Base-by-base conservation (phyloP, 768 basidiomycete genomes). In the Suillus subalutaceus region DNA sequence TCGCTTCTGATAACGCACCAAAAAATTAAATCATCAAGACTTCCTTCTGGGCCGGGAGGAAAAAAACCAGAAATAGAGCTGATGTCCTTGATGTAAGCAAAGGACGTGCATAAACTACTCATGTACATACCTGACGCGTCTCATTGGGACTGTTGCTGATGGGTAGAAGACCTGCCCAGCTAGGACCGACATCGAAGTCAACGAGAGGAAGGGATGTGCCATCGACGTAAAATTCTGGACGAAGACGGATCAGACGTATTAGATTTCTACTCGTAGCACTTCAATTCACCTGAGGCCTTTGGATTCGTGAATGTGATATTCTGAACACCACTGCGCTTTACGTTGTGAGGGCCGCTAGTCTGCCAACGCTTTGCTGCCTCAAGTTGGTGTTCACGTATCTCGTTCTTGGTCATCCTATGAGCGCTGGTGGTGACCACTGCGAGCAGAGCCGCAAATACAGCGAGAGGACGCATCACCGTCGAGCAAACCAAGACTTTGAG, bases 11-110 rank as follows among this genome's bases (percentile, higher is more conserved):
- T 40, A 6, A 50, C 65, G 60, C 70, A 89, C 91, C 90, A 92
- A 74, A 92, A 90, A 41, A 92, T 88, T 50, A 93, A 71, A 71
- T 92, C 90, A 70, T 93, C 89, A 6, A 84, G 72, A 69, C 87
- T 90, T n/a, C 90, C 91, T 69, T 86, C 78, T 0, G 89, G 89
- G 4, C 90, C 90, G 1, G 91, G 89, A 63, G 91, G 91, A 79
- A 91, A 92, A n/a, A 77, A 91, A 89, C 91, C 91, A 92, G 79
- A 93, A 93, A 80, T 89, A 93, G 16, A 92, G 83, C 90, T 48
- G n/a, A n/a, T 8, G n/a, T n/a, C 4, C 46, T 23, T 23, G n/a
- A n/a, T 48, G 46, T 48, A 10, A 48, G 46, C n/a, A 48, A n/a
- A 48, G 10, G n/a, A 46, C 32, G 10, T 52, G 40, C 13, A 41